phyloP scores from a whole-genome alignment of 1,139 yeast genomes.

The Candida mesenterica region DNA sequence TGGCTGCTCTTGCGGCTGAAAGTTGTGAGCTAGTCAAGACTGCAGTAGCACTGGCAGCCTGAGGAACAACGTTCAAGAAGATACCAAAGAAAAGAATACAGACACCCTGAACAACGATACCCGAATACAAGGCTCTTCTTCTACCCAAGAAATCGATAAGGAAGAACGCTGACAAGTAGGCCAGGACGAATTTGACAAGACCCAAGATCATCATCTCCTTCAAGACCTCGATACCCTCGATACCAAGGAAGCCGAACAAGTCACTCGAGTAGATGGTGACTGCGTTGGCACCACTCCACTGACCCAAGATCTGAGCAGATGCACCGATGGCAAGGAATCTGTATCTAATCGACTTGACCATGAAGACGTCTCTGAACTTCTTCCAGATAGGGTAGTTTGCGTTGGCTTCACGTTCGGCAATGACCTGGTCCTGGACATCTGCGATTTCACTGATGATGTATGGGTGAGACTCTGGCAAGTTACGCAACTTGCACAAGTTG shows the following conservation, averaged over 20 bases:
- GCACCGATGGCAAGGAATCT: constrained; percentile 45
- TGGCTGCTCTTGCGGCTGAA: constrained; percentile 19
- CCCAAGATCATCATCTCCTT: constrained; percentile 50
- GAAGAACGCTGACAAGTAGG: constrained; percentile 42
- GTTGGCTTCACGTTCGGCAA: constrained; percentile 37
- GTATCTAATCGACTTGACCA: constrained; percentile 38
- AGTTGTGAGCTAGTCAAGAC: constrained; percentile 15
- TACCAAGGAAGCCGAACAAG: constrained; percentile 52
- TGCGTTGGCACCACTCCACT: constrained; percentile 65
- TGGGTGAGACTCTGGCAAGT: constrained; percentile 49
- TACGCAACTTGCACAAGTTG: constrained; percentile 45
- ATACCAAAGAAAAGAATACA: constrained; percentile 21
- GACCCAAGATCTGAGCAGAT: constrained; percentile 52
- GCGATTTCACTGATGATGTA: constrained; percentile 51
- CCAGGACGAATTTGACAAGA: constrained; percentile 43
- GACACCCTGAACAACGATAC: constrained; percentile 22
- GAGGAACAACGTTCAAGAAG: constrained; percentile 21
- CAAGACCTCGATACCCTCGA: constrained; percentile 30
- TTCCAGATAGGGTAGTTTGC: constrained; percentile 15
- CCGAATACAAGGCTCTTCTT: constrained; percentile 32
- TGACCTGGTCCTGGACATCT: constrained; percentile 47
- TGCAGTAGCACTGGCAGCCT: constrained; percentile 15
- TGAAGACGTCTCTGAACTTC: constrained; percentile 32
- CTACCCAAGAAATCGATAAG: constrained; percentile 49
- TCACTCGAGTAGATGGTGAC: constrained; percentile 43